Percentiles rank a stretch among this genome's conserved stretches.
phyloP scores from a whole-genome alignment of 1,284 basidiomycete species.

The Sporisorium graminicola region DNA sequence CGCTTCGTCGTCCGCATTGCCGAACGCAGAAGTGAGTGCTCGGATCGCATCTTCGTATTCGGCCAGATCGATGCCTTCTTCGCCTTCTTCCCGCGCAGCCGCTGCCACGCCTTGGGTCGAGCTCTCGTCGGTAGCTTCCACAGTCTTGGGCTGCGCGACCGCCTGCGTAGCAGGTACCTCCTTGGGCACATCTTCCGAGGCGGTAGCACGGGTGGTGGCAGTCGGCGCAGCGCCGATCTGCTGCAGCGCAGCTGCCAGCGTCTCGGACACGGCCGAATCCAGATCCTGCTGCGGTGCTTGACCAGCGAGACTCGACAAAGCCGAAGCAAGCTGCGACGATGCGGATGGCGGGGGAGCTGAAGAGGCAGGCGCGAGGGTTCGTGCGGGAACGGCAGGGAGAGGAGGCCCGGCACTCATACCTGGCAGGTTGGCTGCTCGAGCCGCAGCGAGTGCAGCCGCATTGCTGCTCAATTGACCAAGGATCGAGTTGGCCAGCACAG shows the following conservation, averaged over 20 bases:
- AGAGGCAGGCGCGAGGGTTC: conserved; percentile 9
- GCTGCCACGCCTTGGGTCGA: conserved; percentile 7
- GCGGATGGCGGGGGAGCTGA: conserved; percentile 12
- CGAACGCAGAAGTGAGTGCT: conserved; percentile 58
- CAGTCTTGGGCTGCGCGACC: conserved; percentile 8
- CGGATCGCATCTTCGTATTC: conserved; percentile 61
- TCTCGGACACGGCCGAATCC: conserved; percentile 59
- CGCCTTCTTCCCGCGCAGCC: conserved; percentile 14
- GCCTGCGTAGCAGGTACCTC: conserved; percentile 3
- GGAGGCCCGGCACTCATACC: conserved; percentile 19
- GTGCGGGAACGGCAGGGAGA: conserved; percentile 26
- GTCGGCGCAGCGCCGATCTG: conserved; percentile 45
- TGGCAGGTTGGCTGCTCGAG: conserved; percentile 31
- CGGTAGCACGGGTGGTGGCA: background rate
- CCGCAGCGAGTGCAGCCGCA: conserved; percentile 41
- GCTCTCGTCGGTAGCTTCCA: conserved; percentile 4
- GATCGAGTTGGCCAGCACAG: conserved; percentile 45
- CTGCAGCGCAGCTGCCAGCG: conserved; percentile 59
- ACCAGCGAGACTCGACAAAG: conserved; percentile 41
- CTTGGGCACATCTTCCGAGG: conserved; percentile 4
- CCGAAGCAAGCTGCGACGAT: conserved; percentile 41
- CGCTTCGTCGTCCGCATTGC: conserved; percentile 37
- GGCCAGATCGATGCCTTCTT: conserved; percentile 57
- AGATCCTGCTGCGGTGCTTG: conserved; percentile 48
- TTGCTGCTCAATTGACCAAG: conserved; percentile 49